phyloP scores from a whole-genome alignment of 257 asterid species.

The Dorcoceras hygrometricum region DNA sequence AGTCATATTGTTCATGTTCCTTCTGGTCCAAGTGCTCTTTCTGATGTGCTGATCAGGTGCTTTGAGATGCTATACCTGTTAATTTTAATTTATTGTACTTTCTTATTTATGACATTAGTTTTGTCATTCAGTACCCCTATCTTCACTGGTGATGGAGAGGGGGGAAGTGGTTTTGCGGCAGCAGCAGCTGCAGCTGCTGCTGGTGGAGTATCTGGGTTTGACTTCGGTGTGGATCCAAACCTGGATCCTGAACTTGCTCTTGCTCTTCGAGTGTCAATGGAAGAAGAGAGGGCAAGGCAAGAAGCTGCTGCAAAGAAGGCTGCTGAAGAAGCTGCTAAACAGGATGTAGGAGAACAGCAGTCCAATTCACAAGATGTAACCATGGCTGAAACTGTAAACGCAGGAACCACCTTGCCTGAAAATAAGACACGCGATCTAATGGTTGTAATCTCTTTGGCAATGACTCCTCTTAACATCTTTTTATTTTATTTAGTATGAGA shows the following conservation, averaged over 20 bases:
- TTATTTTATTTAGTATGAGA: constrained; percentile 5
- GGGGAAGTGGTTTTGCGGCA: constrained; percentile 89
- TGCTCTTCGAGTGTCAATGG: constrained; percentile 99
- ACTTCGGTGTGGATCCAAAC: constrained; percentile 99
- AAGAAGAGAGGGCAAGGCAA: constrained; percentile 99
- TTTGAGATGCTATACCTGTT: constrained; percentile 15
- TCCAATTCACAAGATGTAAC: constrained; percentile 71
- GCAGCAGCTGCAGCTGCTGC: constrained; percentile 82
- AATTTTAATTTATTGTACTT: constrained; percentile 5
- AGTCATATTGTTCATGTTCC: constrained; percentile 97
- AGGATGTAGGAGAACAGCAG: constrained; percentile 66
- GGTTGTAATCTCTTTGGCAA: constrained; percentile 37
- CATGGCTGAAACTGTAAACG: constrained; percentile 63
- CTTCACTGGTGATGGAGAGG: constrained; percentile 96
- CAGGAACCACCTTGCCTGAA: constrained; percentile 67
- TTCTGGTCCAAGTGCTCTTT: constrained; percentile 88
- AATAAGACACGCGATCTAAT: constrained; percentile 58
- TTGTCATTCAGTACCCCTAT: constrained; percentile 65
- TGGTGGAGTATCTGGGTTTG: constrained; percentile 81
- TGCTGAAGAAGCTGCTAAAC: constrained; percentile 73
- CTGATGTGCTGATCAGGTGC: constrained; percentile 94
- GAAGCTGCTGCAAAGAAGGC: constrained; percentile 98
- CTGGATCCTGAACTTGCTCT: constrained; percentile 99
- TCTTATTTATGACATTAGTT: not conserved
- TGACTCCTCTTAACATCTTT: constrained; percentile 19